Conservation (phyloP, 495 filamentous ascomycete species). For the Hypomontagnella submonticulosa region DNA sequence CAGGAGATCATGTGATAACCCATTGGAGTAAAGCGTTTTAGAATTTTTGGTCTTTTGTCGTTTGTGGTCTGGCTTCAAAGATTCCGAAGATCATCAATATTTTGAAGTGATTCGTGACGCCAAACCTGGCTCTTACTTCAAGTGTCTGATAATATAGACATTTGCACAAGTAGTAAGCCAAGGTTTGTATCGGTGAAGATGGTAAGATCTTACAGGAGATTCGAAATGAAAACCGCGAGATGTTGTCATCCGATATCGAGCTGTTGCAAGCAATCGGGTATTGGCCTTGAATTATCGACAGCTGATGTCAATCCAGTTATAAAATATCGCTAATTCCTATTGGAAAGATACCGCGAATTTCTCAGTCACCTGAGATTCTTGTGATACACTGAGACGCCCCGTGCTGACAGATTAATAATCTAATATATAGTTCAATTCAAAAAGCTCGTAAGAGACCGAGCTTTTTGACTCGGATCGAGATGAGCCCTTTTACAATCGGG, state of each 20-base stretch:
- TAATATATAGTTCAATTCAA: constrained; percentile 17
- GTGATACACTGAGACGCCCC: constrained; percentile 1
- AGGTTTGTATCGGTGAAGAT: too few species aligned
- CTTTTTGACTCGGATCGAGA: not conserved
- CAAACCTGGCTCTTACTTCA: too few species aligned
- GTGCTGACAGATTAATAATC: constrained; percentile 24
- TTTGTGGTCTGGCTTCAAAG: too few species aligned
- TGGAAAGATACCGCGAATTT: constrained; percentile 6
- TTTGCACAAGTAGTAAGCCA: too few species aligned
- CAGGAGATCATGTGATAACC: too few species aligned
- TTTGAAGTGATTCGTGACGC: too few species aligned
- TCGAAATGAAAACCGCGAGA: not conserved
- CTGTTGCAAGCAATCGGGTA: constrained; percentile 11
- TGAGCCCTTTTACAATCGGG: not conserved
- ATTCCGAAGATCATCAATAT: too few species aligned
- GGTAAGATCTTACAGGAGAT: too few species aligned
- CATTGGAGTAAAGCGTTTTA: too few species aligned
- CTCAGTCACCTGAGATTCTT: constrained; percentile 12
- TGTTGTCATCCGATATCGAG: constrained; percentile 26
- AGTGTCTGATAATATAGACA: too few species aligned
- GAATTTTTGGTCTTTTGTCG: too few species aligned
- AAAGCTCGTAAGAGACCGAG: constrained; percentile 9
- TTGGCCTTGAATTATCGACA: not conserved
- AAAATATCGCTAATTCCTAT: constrained; percentile 4
- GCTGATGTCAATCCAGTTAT: not conserved